Evolutionary conservation across 805 yeast genomes (phyloP).

Genomic region (Candida stauntonica): DNA sequence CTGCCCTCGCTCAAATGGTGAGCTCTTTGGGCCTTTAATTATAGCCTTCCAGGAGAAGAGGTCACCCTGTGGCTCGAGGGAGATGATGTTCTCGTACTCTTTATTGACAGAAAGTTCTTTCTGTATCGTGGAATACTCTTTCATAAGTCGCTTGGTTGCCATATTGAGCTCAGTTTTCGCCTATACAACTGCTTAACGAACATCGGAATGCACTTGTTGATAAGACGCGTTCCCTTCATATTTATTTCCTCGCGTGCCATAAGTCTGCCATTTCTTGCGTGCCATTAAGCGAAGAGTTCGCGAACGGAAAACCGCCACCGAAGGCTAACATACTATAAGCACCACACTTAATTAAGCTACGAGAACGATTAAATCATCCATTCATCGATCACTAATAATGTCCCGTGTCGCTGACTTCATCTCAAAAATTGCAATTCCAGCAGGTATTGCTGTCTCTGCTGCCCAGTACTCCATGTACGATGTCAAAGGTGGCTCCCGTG

Average conservation of each 20-base stretch:
- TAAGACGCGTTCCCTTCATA: too few relatives aligned
- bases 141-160: conserved; percentile 33
- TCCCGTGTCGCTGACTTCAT: conserved; percentile 38
- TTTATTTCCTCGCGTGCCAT: not conserved
- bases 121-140: conserved; percentile 31
- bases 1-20: conserved; percentile 48
- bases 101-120: conserved; percentile 23
- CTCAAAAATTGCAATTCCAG: conserved; percentile 60
- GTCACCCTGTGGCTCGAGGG: conserved; percentile 44
- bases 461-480: conserved; percentile 87
- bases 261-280: not conserved
- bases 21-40: conserved; percentile 47
- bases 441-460: conserved; percentile 63
- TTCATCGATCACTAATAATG: conserved; percentile 28
- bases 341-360: too few relatives aligned
- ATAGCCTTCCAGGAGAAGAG: conserved; percentile 48
- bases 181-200: too few relatives aligned
- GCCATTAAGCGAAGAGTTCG: too few relatives aligned
- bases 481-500: conserved; percentile 94
- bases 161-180: too few relatives aligned
- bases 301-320: not conserved
- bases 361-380: too few relatives aligned
- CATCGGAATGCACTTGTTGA: too few relatives aligned
- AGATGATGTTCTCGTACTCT: conserved; percentile 31
- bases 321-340: not conserved